Evolutionary conservation across 2,329 filamentous ascomycete genomes (phyloP).

Genomic region (Alternaria sp.): DNA sequence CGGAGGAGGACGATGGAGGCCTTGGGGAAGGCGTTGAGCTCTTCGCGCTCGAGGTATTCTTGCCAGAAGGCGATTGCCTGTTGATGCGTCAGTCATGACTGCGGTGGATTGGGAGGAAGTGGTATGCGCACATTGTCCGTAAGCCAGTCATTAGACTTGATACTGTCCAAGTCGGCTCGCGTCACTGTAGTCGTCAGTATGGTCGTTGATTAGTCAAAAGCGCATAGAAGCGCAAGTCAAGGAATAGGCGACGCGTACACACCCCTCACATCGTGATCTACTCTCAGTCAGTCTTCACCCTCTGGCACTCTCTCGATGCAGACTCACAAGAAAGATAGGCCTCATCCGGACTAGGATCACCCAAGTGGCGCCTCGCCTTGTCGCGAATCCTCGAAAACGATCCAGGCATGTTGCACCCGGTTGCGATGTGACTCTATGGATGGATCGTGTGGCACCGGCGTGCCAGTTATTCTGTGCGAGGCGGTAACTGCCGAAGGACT

Average conservation of each 20-base stretch:
- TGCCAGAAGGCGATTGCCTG: conserved; percentile 98
- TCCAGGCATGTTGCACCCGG: conserved; percentile 21
- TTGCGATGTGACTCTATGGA: background rate
- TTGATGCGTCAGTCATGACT: conserved; percentile 5
- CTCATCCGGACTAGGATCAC: conserved; percentile 62
- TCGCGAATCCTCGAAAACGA: conserved; percentile 33
- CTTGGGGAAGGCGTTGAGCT: conserved; percentile 77
- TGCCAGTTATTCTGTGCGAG: background rate
- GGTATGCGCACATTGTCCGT: conserved; percentile 78
- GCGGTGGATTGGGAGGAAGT: background rate
- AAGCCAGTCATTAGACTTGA: conserved; percentile 86
- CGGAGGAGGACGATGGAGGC: conserved; percentile 89
- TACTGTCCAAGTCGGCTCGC: conserved; percentile 83
- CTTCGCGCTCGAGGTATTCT: conserved; percentile 92
- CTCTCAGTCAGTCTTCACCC: conserved; percentile 24
- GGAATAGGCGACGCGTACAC: conserved; percentile 45
- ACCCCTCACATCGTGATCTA: conserved; percentile 71
- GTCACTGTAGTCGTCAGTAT: conserved; percentile 67
- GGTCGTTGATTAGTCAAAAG: background rate
- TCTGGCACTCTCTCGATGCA: background rate
- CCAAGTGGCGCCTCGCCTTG: conserved; percentile 36
- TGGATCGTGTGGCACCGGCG: conserved; percentile 1
- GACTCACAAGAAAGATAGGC: conserved; percentile 73
- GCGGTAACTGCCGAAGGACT: background rate
- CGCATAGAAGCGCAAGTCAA: conserved; percentile 10